These are phyloP conservation scores for Cantharellus anzutake DNA, from an alignment of 768 basidiomycete genomes.

Conservation along the genomic window DNA sequence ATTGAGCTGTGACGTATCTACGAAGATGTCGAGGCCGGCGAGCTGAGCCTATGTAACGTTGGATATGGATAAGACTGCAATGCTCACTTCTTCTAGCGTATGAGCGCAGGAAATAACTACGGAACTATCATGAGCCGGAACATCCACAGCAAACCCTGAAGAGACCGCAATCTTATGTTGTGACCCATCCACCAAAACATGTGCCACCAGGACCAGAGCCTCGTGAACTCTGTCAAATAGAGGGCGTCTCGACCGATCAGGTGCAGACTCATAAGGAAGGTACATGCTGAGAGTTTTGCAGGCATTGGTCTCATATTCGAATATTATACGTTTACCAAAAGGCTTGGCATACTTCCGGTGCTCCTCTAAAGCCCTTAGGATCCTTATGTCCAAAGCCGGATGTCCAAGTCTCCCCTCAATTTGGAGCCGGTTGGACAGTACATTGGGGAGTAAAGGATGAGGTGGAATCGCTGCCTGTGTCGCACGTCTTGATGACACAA, in stretches of 20 bases:
- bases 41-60: neutral
- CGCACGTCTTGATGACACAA: too few relatives aligned
- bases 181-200: slow-evolving; percentile 23
- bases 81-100: slow-evolving; percentile 38
- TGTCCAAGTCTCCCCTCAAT: too few relatives aligned
- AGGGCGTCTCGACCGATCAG: neutral
- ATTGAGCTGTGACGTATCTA: slow-evolving; percentile 22
- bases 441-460: too few relatives aligned
- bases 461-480: too few relatives aligned
- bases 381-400: too few relatives aligned
- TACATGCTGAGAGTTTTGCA: neutral
- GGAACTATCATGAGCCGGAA: slow-evolving; percentile 1
- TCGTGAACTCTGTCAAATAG: neutral
- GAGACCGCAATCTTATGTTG: slow-evolving; percentile 31
- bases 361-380: too few relatives aligned
- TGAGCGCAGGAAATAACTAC: slow-evolving; percentile 40
- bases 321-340: too few relatives aligned
- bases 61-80: neutral
- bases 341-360: too few relatives aligned
- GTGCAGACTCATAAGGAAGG: neutral
- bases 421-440: too few relatives aligned
- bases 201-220: slow-evolving; percentile 29
- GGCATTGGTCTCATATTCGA: neutral
- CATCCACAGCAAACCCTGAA: slow-evolving; percentile 37
- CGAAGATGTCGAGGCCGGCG: neutral